Evolutionary conservation across 2,329 filamentous ascomycete genomes (phyloP), one percentile per base, ranked within the genome.

Genomic region (Xylaria polymorpha): DNA sequence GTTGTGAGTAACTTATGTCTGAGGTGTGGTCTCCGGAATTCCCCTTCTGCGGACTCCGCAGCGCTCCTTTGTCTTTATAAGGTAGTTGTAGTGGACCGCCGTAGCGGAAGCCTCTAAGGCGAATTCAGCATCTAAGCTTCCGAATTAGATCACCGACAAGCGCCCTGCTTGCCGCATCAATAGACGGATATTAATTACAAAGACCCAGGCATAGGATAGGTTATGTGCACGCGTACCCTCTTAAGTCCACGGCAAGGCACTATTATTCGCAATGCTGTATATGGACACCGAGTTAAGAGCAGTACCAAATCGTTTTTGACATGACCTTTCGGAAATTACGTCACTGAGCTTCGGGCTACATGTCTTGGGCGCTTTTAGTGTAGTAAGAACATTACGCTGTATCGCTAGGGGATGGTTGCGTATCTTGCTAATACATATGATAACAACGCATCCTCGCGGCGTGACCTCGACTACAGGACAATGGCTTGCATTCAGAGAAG

Each of bases 131-230:
- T 29, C 35, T 4, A 37, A 37, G 14, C 35, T 61, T 70, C 65
- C 65, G 3, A 58, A 70, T 61, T 61, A 41, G 61, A 68, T 70
- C 56, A 68, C 68, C 68, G 68, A 70, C 25, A 51, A 48, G 12
- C 20, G 22, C 29, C 35, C 37, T 55, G 39, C n/a, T 57, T 35
- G 25, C 25, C 25, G 20, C n/a, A 12, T 29, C 39, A 61, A 20
- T 37, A 48, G 37, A 29, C 5, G 8, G 43, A 25, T 51, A 48
- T 35, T 20, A 46, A 53, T n/a, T 8, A 18, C 8, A 41, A 48
- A 46, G 29, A 3, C 18, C 22, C 8, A n/a, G 4, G 29, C 20
- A n/a, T 22, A 6, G 18, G n/a, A 37, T 43, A n/a, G 20, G 20
- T 20, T 12, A n/a, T 57, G 39, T 2, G 18, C n/a, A 18, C 20